Base-by-base conservation (phyloP, 257 asterid genomes). In the Jacaranda mimosifolia region DNA sequence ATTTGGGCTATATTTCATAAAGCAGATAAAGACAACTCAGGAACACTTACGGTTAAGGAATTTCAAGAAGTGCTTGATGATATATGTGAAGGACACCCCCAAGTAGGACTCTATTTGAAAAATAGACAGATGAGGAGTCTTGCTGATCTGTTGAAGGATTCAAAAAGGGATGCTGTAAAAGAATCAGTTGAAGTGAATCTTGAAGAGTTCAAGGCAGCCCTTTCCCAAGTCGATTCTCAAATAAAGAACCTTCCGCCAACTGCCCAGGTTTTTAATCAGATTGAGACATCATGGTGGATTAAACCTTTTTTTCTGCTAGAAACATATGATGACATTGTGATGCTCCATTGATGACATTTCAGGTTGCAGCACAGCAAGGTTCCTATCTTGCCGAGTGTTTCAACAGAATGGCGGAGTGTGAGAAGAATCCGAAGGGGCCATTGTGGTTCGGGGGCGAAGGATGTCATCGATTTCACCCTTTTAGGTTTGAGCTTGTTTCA, bases 351-450 rank as follows among this genome's bases (percentile, higher is more conserved):
- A 82, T 79, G 73, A 75, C 72, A 65, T 76, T 74, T 8, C 83
- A 95, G 98, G 98, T 95, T 81, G 99, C 98, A 26, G 94, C 99
- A 79, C 98, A 93, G 79, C 98, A 95, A 86, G 99, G 99, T 49
- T 87, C 90, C 40, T 95, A 93, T 84, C 97, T 95, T 80, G 97
- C 99, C 39, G 86, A 91, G 79, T 93, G 98, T 80, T 91, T 95
- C 79, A 95, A 95, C 79, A 94, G 98, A 72, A 95, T 95, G 99
- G 93, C 93, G 77, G 76, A 87, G 79, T 90, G 93, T 26, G 98
- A 95, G 86, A 79, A 79, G 74, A 85, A 87, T 78, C 98, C 99
- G 19, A 97, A 95, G 78, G 98, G 99, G 74, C 99, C 99, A 79
- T 84, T 95, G 42, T 90, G 99, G 9, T 86, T 95, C 78, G 89